Evolutionary conservation across 2,329 filamentous ascomycete genomes (phyloP), one percentile per base, ranked within the genome.

Genomic region (Ceratocystiopsis sp.): DNA sequence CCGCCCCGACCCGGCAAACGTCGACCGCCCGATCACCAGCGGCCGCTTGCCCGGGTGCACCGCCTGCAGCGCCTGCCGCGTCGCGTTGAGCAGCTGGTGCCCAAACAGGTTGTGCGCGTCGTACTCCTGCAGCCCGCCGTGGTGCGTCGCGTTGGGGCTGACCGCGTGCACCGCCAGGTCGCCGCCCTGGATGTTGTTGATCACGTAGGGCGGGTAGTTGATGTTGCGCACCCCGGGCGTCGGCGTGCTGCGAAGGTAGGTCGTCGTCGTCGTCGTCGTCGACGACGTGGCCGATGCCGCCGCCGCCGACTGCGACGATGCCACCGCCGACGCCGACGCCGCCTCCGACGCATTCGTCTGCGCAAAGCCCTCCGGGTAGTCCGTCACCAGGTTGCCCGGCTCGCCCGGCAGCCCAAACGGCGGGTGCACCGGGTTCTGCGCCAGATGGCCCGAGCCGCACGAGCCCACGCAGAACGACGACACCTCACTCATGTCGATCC

Each of bases 21-120:
- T 91, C 35, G 79, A 84, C 15, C 85, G 77, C 0, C 80, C 82
- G 53, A 93, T 71, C 54, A 93, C 81, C 60, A 93, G 84, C 0
- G 85, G 85, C 0, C 85, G 75, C 57, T 82, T 81, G 14, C 62
- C 66, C 0, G 80, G 75, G 46, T 75, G 73, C 16, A 83, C 65
- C 2, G 65, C 57, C 3, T 78, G 62, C 32, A 91, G 71, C 45
- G 75, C 81, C 39, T 79, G 63, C 55, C 85, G 84, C 0, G 84
- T 91, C 11, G 82, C 80, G 46, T 81, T 80, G 45, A 85, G 65
- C 50, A 87, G 82, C 56, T 80, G 75, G 52, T 82, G 70, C 1
- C 83, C 83, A 53, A 69, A 89, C 1, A 91, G 61, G 54, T 84
- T 91, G 65, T 93, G 85, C 21, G 84, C 54, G 55, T 93, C 84